Conservation (phyloP, 768 basidiomycete genomes). For the Tulasnella sp. region DNA sequence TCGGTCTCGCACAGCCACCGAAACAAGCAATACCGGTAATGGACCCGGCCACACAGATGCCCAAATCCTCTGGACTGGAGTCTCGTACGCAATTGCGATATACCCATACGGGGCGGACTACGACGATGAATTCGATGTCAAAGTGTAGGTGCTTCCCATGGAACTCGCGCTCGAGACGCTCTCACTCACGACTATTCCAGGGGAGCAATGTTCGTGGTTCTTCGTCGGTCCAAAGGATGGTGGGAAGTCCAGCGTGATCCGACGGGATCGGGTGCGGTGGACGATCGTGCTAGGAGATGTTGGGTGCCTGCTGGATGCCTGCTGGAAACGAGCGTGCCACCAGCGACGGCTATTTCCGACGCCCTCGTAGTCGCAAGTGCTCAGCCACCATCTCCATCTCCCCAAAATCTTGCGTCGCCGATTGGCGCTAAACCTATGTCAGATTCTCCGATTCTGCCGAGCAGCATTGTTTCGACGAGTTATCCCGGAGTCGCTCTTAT, state of each 20-base stretch:
- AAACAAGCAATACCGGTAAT: constrained; percentile 30
- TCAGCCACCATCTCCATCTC: constrained; percentile 13
- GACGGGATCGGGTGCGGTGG: constrained; percentile 76
- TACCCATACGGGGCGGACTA: constrained; percentile 99
- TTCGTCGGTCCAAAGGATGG: constrained; percentile 96
- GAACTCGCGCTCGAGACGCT: constrained; percentile 10
- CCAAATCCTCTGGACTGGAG: constrained; percentile 47
- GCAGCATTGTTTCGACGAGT: constrained; percentile 94
- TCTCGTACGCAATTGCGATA: constrained; percentile 96
- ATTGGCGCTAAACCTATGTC: constrained; percentile 37
- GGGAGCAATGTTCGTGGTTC: constrained; percentile 90
- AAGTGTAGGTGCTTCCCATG: constrained; percentile 68
- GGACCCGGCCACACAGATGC: constrained; percentile 44
- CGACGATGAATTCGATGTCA: constrained; percentile 97
- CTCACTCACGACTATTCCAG: constrained; percentile 46
- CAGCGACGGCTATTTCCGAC: constrained; percentile 83
- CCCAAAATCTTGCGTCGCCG: constrained; percentile 14
- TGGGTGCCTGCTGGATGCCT: constrained; percentile 99
- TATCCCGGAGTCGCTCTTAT: constrained; percentile 96
- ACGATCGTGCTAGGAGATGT: constrained; percentile 80
- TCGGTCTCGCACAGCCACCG: too few relatives aligned
- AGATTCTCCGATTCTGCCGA: constrained; percentile 82
- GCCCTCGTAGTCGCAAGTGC: constrained; percentile 45
- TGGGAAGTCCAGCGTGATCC: constrained; percentile 98
- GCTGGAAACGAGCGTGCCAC: constrained; percentile 89